These are phyloP conservation scores for Pleurotus eryngii DNA, from an alignment of 768 basidiomycete genomes.

Conservation along the genomic window DNA sequence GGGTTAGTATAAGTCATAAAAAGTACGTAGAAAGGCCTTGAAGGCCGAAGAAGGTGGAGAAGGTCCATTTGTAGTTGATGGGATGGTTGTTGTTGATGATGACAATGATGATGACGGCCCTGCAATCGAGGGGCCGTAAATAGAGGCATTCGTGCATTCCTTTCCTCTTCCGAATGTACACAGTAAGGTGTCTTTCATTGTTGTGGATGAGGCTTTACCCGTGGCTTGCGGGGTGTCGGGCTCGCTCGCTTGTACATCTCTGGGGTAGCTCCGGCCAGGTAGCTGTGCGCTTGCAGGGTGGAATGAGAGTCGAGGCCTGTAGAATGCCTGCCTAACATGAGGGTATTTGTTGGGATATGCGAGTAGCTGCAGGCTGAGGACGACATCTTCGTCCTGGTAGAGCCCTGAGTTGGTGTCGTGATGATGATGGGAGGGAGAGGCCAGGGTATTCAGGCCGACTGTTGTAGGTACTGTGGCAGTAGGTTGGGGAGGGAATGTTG, in stretches of 20 bases:
- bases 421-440: conserved; percentile 22
- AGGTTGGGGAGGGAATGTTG: not conserved
- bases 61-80: not conserved
- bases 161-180: conserved; percentile 45
- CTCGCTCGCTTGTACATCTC: conserved; percentile 3
- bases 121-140: not conserved
- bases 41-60: conserved; percentile 8
- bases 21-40: too few species aligned
- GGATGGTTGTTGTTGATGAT: not conserved
- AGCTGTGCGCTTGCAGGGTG: conserved; percentile 65
- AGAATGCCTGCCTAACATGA: conserved; percentile 94
- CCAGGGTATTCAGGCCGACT: conserved; percentile 24
- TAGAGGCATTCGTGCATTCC: conserved; percentile 21
- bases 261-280: conserved; percentile 23
- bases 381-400: conserved; percentile 92
- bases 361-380: conserved; percentile 86
- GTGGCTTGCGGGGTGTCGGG: conserved; percentile 9
- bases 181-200: conserved; percentile 33
- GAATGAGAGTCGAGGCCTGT: conserved; percentile 81
- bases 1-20: too few species aligned
- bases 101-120: conserved; percentile 1
- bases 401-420: conserved; percentile 45
- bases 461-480: conserved; percentile 11
- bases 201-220: conserved; percentile 8
- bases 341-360: conserved; percentile 98